Base-by-base conservation (phyloP, 805 yeast genomes). In the Candida insectorum region DNA sequence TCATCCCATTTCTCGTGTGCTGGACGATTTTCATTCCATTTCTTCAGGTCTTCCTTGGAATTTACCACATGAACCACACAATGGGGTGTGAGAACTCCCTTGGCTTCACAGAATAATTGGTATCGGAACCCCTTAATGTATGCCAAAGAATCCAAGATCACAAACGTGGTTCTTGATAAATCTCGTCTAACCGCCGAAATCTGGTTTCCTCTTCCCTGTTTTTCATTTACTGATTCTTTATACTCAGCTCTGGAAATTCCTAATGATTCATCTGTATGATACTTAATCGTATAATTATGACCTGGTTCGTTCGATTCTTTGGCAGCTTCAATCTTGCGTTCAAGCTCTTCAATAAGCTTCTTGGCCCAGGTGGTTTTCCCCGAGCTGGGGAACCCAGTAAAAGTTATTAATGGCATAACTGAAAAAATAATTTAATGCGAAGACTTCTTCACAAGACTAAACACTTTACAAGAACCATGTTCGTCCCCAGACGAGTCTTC, bases 71-170 rank as follows among this genome's bases (percentile, higher is more conserved):
- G 89, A 2, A 91, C 65, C 24, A 89, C 84, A 51, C 94, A 83
- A 43, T 85, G 82, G 2, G 93, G 80, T 1, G 97, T 88, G 12
- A 79, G 71, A 17, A 79, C 66, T 1, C 87, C 82, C 54, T 89
- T 91, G 24, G 96, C 89, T 56, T 93, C 98, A 58, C 97, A 89
- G 56, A 78, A 88, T 33, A 93, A 66, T 58, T 93, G 98, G 59
- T 93, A 93, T 40, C 98, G 68, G 56, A 89, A 88, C 0, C 98
- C 98, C 53, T 93, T 93, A 49, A 93, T 93, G 54, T 93, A 93
- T 25, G 85, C 79, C 48, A 88, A 66, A 2, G 93, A 76, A 55
- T 93, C 98, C 33, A 93, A 68, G 12, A 93, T 78, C 1, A 93
- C 97, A 18, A 93, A 70, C 14, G 75, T 79, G 19, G 72, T 65